These are phyloP conservation scores for Daldinia grandis DNA, from an alignment of 495 filamentous ascomycete species.

Conservation along the genomic window DNA sequence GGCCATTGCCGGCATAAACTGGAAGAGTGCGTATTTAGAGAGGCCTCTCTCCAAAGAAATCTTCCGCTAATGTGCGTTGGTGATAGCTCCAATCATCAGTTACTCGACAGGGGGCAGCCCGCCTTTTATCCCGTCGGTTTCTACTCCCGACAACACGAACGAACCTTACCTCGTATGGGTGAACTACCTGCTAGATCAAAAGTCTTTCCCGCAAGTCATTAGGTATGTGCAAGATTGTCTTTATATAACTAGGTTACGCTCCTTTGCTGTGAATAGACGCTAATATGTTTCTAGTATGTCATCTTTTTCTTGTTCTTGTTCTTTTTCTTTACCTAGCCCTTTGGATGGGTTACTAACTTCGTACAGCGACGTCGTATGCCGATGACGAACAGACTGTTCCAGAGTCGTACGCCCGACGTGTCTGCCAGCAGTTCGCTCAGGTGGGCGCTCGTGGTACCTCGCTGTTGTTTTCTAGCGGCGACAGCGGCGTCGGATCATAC, in stretches of 20 bases:
- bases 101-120: conserved; percentile 56
- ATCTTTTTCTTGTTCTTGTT: not conserved
- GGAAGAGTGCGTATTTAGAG: conserved; percentile 31
- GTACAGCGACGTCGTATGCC: conserved; percentile 73
- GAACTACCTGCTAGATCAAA: conserved; percentile 57
- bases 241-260: not conserved
- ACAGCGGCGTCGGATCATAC: conserved; percentile 70
- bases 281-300: conserved; percentile 31
- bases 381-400: conserved; percentile 84
- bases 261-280: conserved; percentile 6
- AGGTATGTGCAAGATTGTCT: conserved; percentile 38
- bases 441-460: conserved; percentile 81
- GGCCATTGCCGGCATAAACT: conserved; percentile 52
- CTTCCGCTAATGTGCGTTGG: not conserved
- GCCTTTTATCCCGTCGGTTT: conserved; percentile 39
- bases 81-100: conserved; percentile 49
- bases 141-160: conserved; percentile 63
- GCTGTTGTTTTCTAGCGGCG: conserved; percentile 77
- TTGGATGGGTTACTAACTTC: conserved; percentile 9
- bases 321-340: not conserved
- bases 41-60: not conserved
- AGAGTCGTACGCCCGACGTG: conserved; percentile 67
- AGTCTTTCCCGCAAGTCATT: conserved; percentile 74
- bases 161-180: conserved; percentile 84
- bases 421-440: conserved; percentile 71